Base-by-base conservation (phyloP, 768 basidiomycete genomes). In the Boletus barrowsii region DNA sequence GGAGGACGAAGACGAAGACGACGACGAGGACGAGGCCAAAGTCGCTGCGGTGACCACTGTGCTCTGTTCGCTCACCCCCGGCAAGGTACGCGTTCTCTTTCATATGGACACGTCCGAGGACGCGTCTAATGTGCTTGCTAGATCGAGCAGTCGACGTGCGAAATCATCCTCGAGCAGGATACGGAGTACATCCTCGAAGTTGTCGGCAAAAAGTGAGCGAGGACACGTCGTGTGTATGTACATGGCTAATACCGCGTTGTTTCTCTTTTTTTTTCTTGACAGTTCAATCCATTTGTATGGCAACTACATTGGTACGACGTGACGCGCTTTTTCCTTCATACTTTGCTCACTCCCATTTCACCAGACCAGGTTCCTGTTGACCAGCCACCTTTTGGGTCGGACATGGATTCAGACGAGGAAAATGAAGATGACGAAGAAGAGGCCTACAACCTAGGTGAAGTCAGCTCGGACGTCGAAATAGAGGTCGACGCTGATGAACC, bases 391-490 rank as follows among this genome's bases (percentile, higher is more conserved):
- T 77, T 71, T 29, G 79, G 75, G 37, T 72, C 73, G 40, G 81
- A 83, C 49, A 65, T 71, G n/a, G 84, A 83, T 22, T 74, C 75
- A 8, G 67, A 67, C 3, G 81, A 87, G 41, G 84, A 47, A 3
- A 45, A 46, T 3, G 47, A 47, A 18, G 42, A 82, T 46, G 83
- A 52, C 3, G 47, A 47, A 18, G 42, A 82, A 47, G 83, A 73
- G 1, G 66, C 60, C 0, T 87, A 79, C 57, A 79, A 84, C 61
- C 77, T 90, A n/a, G 80, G 78, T 37, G 87, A 89, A 53, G 85
- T 92, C 49, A 87, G 86, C 72, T 91, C 87, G 7, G 92, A 93
- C 63, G 88, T 91, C 39, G 90, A 93, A 65, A 76, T 93, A 63
- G 78, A 93, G 64, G 78, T 92, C 62, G 77, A 87, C 59, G 76